phyloP scores from a whole-genome alignment of 192 early-diverging fungal genomes.

The Linnemannia hyalina region DNA sequence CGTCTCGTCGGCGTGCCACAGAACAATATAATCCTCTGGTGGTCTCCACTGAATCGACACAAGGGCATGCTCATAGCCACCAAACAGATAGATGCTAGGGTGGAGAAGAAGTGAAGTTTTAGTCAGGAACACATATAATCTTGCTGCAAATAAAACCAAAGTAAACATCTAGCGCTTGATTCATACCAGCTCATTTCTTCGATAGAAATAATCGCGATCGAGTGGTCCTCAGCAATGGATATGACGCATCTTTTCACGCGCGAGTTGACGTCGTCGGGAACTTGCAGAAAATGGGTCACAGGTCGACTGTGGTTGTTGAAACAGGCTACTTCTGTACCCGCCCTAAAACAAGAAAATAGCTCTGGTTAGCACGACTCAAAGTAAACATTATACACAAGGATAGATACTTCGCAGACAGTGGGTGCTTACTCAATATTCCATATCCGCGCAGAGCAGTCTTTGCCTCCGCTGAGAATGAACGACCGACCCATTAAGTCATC shows the following conservation, averaged over 20 bases:
- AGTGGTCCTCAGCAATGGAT: conserved; percentile 78
- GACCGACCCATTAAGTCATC: conserved; percentile 57
- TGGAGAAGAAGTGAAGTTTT: not conserved
- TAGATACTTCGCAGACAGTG: not conserved
- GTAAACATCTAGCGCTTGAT: not conserved
- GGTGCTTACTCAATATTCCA: conserved; percentile 80
- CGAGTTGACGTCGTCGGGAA: conserved; percentile 62
- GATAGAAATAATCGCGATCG: conserved; percentile 77
- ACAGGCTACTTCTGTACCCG: conserved; percentile 67
- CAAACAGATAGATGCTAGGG: conserved; percentile 69
- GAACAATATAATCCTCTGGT: conserved; percentile 74
- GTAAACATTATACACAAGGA: not conserved
- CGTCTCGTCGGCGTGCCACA: conserved; percentile 72
- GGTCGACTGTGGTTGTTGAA: conserved; percentile 69
- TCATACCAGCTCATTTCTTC: conserved; percentile 79
- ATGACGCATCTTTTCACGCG: conserved; percentile 65
- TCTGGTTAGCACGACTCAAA: not conserved
- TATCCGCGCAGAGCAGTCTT: conserved; percentile 76
- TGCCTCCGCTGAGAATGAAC: conserved; percentile 74
- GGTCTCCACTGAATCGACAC: conserved; percentile 74
- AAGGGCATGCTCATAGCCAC: conserved; percentile 70
- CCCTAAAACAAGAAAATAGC: conserved; percentile 30
- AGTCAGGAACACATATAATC: not conserved
- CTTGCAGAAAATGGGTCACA: conserved; percentile 65
- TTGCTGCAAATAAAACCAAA: not conserved